Evolutionary conservation across 2,329 filamentous ascomycete genomes (phyloP).

Genomic region (Microsporum ferrugineum): DNA sequence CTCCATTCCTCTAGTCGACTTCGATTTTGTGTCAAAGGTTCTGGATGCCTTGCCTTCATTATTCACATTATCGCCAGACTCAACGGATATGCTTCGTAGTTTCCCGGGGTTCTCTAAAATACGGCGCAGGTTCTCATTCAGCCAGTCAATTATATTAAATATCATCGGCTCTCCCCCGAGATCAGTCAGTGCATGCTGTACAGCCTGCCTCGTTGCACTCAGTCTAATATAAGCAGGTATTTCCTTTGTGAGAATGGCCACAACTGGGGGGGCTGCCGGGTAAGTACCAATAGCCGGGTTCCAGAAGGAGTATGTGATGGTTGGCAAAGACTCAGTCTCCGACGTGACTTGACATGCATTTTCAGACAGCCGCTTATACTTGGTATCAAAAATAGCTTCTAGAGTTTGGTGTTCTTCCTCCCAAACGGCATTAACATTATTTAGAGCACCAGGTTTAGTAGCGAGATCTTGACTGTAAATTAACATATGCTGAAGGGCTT

Average conservation of each 20-base stretch:
- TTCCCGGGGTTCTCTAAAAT: slow-evolving; percentile 77
- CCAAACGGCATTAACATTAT: slow-evolving; percentile 54
- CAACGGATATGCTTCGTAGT: slow-evolving; percentile 71
- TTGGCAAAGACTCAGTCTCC: slow-evolving; percentile 36
- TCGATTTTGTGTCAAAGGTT: slow-evolving; percentile 18
- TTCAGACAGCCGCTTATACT: slow-evolving; percentile 50
- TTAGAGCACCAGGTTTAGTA: slow-evolving; percentile 13
- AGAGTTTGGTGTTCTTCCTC: slow-evolving; percentile 73
- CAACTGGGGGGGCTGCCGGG: slow-evolving; percentile 54
- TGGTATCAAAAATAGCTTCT: slow-evolving; percentile 73
- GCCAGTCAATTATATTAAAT: slow-evolving; percentile 81
- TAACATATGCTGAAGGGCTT: slow-evolving; percentile 62
- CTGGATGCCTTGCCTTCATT: slow-evolving; percentile 33
- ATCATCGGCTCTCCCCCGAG: slow-evolving; percentile 80
- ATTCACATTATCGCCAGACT: slow-evolving; percentile 52
- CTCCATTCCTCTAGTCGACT: slow-evolving; percentile 48
- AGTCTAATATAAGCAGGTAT: slow-evolving; percentile 89
- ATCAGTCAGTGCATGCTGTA: slow-evolving; percentile 58
- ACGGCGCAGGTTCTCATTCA: slow-evolving; percentile 70
- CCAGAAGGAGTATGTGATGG: slow-evolving; percentile 53
- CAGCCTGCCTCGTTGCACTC: slow-evolving; percentile 67
- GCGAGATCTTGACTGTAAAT: slow-evolving; percentile 35
- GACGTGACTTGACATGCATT: slow-evolving; percentile 61
- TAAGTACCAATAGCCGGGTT: slow-evolving; percentile 55
- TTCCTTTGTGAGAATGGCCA: slow-evolving; percentile 55